Evolutionary conservation across 1,284 basidiomycete species (phyloP).

Genomic region (Fistulinella cinereoalba): DNA sequence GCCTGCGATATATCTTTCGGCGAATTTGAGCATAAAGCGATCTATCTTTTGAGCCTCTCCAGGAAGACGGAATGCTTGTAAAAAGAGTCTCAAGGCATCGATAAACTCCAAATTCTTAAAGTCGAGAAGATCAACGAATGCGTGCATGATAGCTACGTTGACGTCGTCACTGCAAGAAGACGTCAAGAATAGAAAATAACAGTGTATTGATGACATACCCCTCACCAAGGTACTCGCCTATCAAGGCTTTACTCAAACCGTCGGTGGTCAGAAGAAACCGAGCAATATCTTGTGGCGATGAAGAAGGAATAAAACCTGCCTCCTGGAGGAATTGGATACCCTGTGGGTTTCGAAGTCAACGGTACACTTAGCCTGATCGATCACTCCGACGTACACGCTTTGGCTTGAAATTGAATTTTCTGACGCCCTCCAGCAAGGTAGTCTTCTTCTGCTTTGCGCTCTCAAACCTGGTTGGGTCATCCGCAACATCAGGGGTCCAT

Average conservation of each 20-base stretch:
- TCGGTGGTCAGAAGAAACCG: constrained; percentile 87
- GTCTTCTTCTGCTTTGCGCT: constrained; percentile 98
- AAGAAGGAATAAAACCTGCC: constrained; percentile 83
- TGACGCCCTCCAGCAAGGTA: constrained; percentile 91
- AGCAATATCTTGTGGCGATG: constrained; percentile 80
- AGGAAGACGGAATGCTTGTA: constrained; percentile 93
- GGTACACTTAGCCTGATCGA: not conserved
- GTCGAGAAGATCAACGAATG: constrained; percentile 89
- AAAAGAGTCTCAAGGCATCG: constrained; percentile 82
- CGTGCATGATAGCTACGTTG: constrained; percentile 93
- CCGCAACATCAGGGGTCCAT: constrained; percentile 72
- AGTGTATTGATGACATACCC: constrained; percentile 53
- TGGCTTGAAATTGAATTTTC: constrained; percentile 98
- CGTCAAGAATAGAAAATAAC: constrained; percentile 5
- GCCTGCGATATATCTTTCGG: constrained; percentile 88
- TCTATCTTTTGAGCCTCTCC: constrained; percentile 98
- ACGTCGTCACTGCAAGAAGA: constrained; percentile 64
- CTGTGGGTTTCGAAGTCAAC: constrained; percentile 36
- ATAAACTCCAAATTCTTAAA: constrained; percentile 81
- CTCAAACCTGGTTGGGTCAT: constrained; percentile 94
- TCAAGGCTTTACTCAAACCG: constrained; percentile 92
- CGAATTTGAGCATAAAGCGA: constrained; percentile 98
- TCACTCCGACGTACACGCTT: constrained; percentile 60
- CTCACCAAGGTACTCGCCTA: constrained; percentile 98
- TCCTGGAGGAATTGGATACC: constrained; percentile 90